A percentile compares a stretch with the other conserved stretches of the same genome.
phyloP scores from a whole-genome alignment of 2,329 filamentous ascomycete species.

The Fusarium torulosum region DNA sequence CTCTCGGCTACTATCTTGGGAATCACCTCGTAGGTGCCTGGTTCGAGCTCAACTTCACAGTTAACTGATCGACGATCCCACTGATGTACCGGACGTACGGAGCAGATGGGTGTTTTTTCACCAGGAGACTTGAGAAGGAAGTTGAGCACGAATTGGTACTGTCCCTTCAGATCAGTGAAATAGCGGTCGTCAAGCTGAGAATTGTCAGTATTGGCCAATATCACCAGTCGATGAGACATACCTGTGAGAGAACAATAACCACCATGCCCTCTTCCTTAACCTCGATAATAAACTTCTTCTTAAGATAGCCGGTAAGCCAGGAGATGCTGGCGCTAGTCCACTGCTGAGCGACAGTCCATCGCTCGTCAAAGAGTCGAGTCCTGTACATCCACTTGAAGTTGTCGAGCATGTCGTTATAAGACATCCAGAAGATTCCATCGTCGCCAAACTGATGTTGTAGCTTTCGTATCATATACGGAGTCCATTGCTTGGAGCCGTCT shows the following conservation, averaged over 20 bases:
- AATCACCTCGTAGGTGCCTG: slow-evolving; percentile 76
- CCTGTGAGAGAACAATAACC: slow-evolving; percentile 59
- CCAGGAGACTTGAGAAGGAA: slow-evolving; percentile 55
- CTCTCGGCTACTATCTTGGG: slow-evolving; percentile 73
- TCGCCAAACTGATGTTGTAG: slow-evolving; percentile 76
- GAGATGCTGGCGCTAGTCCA: slow-evolving; percentile 60
- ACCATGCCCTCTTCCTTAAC: slow-evolving; percentile 57
- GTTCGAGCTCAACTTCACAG: slow-evolving; percentile 77
- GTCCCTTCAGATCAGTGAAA: slow-evolving; percentile 59
- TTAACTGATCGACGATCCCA: slow-evolving; percentile 73
- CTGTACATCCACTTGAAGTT: slow-evolving; percentile 60
- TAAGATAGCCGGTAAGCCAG: slow-evolving; percentile 61
- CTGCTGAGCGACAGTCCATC: slow-evolving; percentile 60
- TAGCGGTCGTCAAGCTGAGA: slow-evolving; percentile 60
- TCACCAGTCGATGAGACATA: slow-evolving; percentile 5
- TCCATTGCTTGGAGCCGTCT: slow-evolving; percentile 81
- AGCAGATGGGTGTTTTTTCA: slow-evolving; percentile 38
- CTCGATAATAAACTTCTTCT: slow-evolving; percentile 59
- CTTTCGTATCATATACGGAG: slow-evolving; percentile 76
- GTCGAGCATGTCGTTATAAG: slow-evolving; percentile 59
- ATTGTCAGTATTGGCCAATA: slow-evolving; percentile 15
- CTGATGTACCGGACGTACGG: slow-evolving; percentile 40
- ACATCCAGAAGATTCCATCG: slow-evolving; percentile 69
- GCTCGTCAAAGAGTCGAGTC: slow-evolving; percentile 60
- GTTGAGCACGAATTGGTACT: slow-evolving; percentile 58